A percentile compares a stretch with the other conserved stretches of the same genome.
Evolutionary conservation across 805 yeast genomes (phyloP).

Genomic region (Nakazawaea pomicola): DNA sequence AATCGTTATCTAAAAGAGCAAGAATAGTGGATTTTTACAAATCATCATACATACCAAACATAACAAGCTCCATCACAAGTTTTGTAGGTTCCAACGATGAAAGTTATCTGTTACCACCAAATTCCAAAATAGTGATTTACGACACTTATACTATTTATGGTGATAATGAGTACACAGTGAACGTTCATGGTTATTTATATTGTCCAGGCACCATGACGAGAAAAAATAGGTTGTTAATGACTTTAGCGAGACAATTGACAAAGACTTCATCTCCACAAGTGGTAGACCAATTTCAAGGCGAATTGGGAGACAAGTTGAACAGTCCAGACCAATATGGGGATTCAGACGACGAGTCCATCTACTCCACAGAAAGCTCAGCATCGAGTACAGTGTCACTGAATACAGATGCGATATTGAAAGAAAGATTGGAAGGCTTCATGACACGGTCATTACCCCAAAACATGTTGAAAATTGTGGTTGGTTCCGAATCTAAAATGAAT

Average conservation of each 20-base stretch:
- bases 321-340: slow-evolving; percentile 20
- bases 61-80: slow-evolving; percentile 33
- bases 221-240: slow-evolving; percentile 63
- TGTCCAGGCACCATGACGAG: slow-evolving; percentile 68
- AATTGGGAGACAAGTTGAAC: slow-evolving; percentile 28
- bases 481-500: slow-evolving; percentile 36
- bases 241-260: slow-evolving; percentile 65
- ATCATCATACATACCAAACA: slow-evolving; percentile 42
- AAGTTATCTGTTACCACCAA: slow-evolving; percentile 39
- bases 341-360: slow-evolving; percentile 11
- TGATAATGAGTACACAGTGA: slow-evolving; percentile 41
- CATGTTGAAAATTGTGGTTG: slow-evolving; percentile 49
- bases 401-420: slow-evolving; percentile 47
- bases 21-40: slow-evolving; percentile 43
- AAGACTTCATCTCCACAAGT: slow-evolving; percentile 28
- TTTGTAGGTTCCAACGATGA: slow-evolving; percentile 18
- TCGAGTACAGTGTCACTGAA: slow-evolving; percentile 5
- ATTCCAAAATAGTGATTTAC: slow-evolving; percentile 56
- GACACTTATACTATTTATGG: slow-evolving; percentile 47
- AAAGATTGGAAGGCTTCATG: slow-evolving; percentile 65
- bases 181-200: slow-evolving; percentile 66
- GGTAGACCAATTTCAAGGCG: slow-evolving; percentile 30
- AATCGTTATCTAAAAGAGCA: slow-evolving; percentile 23
- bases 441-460: slow-evolving; percentile 61
- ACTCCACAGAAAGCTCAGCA: slow-evolving; percentile 18